Base-by-base conservation (phyloP, 1,284 basidiomycete genomes). In the Cutaneotrichosporon arboriforme region DNA sequence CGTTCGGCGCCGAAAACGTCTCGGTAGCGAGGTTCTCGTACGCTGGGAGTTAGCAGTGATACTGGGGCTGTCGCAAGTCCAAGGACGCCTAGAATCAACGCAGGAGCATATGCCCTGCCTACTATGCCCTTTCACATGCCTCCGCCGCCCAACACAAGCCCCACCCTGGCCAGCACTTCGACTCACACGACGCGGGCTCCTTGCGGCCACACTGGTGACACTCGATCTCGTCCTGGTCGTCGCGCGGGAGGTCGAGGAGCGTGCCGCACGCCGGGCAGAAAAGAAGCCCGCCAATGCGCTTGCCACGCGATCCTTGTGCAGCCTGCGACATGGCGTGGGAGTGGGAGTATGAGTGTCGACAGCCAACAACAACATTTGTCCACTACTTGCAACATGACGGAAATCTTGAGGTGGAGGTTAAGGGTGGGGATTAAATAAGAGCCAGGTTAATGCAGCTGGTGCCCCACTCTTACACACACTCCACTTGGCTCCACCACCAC, bases 211-310 rank as follows among this genome's bases (percentile, higher is more conserved):
- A 97, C 66, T 93, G 90, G 67, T 88, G 86, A 76, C 94, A 98
- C 20, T 76, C 79, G 40, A 97, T 87, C 35, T 80, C 78, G 50
- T 81, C 80, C 65, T 90, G 84, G 51, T 86, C 84, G 55, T 89
- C 90, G 57, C 79, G 78, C 0, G 94, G 93, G 20, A 93, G 77
- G 62, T 88, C 84, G 20, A 98, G 84, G 40, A 98, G 77, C 0
- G 89, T 92, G 15, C 91, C 91, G 68, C 94, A 98, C 55, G 84
- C 81, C 8, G 88, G 87, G 76, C 94, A 98, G 76, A 98, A 97
- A 43, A 97, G 79, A 22, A 97, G 79, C 5, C 92, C 92, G 49
- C 94, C 91, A 48, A 76, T 74, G 33, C 71, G 58, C 46, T 65
- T 59, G 1, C 67, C 69, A 45, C 57, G 51, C 34, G 62, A 59